Evolutionary conservation across 2,329 filamentous ascomycete genomes (phyloP), one percentile per base, ranked within the genome.

Genomic region (Fusarium citri): DNA sequence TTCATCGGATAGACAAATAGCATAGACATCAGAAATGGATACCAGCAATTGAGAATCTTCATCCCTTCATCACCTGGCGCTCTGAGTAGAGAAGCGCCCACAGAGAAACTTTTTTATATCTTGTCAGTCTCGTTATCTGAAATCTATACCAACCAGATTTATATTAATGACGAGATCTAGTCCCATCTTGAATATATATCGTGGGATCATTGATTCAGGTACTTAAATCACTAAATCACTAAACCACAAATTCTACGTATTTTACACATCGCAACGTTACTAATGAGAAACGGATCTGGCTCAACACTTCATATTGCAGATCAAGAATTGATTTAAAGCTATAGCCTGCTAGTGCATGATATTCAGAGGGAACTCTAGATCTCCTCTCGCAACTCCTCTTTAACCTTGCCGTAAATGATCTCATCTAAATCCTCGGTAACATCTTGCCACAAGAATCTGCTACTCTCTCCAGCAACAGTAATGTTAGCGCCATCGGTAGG

Each of bases 1-100:
- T 75, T 64, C 5, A 67, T 75, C 28, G 73, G 73, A 4, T 75
- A 67, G 30, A 37, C 6, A 7, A n/a, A n/a, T n/a, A 37, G 18
- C 18, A n/a, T 37, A 37, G 10, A 7, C 18, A n/a, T 37, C 9
- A n/a, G 34, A 37, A 37, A n/a, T 37, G n/a, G 34, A n/a, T 3
- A 37, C 34, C 5, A 37, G 9, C 34, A 37, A 37, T n/a, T 37
- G 34, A 18, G 31, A 34, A 3, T 10, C 4, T 10, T 10, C 16
- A 9, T 18, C 5, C 10, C 16, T 34, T 18, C 28, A 30, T 30
- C 2, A 14, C 12, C 28, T 14, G 28, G 7, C 12, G 28, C 28
- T 1, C 12, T 30, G 5, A 14, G 12, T 14, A 14, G 12, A 30
- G 5, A 6, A 14, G 12, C 3, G 28, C 28, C 2, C 14, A 4